Base-by-base conservation (phyloP, 768 basidiomycete species). In the Cubamyces sp. region DNA sequence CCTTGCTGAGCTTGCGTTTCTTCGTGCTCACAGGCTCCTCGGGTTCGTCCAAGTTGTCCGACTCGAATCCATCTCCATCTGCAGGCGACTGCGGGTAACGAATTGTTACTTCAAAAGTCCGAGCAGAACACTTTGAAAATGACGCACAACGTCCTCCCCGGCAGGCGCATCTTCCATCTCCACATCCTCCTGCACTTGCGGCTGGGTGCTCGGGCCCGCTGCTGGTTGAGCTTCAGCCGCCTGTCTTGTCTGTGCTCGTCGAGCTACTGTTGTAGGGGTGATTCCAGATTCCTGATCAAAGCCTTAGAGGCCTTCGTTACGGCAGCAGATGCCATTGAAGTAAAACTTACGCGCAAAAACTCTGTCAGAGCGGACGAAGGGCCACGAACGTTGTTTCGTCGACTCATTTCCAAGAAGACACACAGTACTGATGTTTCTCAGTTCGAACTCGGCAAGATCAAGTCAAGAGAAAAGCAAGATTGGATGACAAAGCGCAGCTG, bases 291-390 rank as follows among this genome's bases (percentile, higher is more conserved):
- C 84, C 81, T 83, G 42, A 30, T 37, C 50, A 25, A 7, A 37
- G 47, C 21, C 15, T 49, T 3, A 25, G 23, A 14, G 21, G 46
- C 25, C 28, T 5, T 18, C 3, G 21, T 28, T 11, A 28, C 23
- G 9, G 14, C 9, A 15, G 5, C 16, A 18, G 9, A 3, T 18
- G 25, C 48, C 19, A 28, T 11, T 34, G 34, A 11, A 23, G 14
- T 7, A 4, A n/a, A 25, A 74, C 78, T 28, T 61, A 90, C 92
- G 68, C 83, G 83, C 37, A 94, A 76, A 66, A 90, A 94, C 64
- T 92, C 90, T 39, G 92, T 93, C 14, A 94, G 75, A 0, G 92
- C 92, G 21, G 91, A 93, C 0, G 89, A 85, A 2, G 93, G 92
- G 0, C 93, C 92, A 14, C 88, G 84, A 45, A 94, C 85, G 61